A percentile compares a stretch with the other conserved stretches of the same genome.
phyloP scores from a whole-genome alignment of 495 filamentous ascomycete genomes.

The Penicillium odoratum region DNA sequence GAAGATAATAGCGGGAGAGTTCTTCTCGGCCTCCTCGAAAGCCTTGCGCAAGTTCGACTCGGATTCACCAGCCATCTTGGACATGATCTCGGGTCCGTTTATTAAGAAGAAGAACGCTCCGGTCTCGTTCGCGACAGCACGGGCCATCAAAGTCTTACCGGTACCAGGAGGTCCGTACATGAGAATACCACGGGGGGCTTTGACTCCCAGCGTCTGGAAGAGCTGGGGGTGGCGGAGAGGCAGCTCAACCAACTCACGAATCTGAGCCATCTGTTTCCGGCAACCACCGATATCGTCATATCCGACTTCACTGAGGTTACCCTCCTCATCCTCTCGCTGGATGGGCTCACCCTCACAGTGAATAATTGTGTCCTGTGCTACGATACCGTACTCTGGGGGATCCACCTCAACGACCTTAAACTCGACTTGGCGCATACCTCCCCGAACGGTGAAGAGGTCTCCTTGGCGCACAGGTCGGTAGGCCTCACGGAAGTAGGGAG shows the following conservation, averaged over 20 bases:
- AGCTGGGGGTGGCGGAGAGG: conserved; percentile 95
- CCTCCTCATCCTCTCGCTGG: conserved; percentile 97
- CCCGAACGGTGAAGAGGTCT: conserved; percentile 94
- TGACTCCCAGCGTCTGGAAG: conserved; percentile 99
- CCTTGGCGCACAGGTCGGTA: conserved; percentile 96
- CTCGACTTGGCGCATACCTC: conserved; percentile 97
- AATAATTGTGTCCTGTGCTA: conserved; percentile 97
- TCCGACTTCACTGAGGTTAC: conserved; percentile 97
- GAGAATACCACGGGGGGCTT: conserved; percentile 96
- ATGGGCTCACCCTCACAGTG: conserved; percentile 99
- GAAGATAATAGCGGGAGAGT: conserved; percentile 98
- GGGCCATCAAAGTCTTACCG: conserved; percentile 98
- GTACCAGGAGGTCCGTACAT: conserved; percentile 98
- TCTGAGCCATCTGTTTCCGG: conserved; percentile 99
- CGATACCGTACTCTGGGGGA: conserved; percentile 96
- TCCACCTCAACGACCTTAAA: conserved; percentile 99
- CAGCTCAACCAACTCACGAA: conserved; percentile 96
- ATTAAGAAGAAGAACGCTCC: conserved; percentile 99
- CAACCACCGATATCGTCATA: conserved; percentile 99
- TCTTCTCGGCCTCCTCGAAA: conserved; percentile 99
- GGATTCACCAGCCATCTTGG: conserved; percentile 99
- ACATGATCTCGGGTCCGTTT: conserved; percentile 99
- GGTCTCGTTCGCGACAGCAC: conserved; percentile 97
- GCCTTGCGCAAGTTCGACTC: conserved; percentile 97
- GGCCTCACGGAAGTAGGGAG: conserved; percentile 98